Conservation (phyloP, 352 stramenopile genomes). For the Phytophthora crassamura region DNA sequence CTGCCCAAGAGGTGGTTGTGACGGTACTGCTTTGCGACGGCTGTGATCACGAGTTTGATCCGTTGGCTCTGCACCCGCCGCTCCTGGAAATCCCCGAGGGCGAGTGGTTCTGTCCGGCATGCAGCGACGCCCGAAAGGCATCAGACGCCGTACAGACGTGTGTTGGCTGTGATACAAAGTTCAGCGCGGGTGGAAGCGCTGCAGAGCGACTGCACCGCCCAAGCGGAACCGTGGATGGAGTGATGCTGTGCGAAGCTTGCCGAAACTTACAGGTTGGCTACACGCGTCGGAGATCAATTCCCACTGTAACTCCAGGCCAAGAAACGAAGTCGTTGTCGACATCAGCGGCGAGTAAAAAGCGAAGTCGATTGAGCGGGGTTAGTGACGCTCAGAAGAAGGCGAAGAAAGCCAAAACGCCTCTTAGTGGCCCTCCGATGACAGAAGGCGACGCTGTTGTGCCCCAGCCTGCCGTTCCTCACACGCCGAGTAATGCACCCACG, state of each 20-base stretch:
- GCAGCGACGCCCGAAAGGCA: constrained; percentile 19
- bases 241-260: constrained; percentile 45
- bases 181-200: constrained; percentile 20
- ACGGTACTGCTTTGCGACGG: constrained; percentile 74
- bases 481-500: constrained; percentile 19
- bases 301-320: constrained; percentile 4
- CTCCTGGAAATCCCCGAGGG: constrained; percentile 51
- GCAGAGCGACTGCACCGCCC: constrained; percentile 20
- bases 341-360: constrained; percentile 21
- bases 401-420: constrained; percentile 31
- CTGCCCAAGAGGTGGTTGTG: constrained; percentile 29
- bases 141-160: constrained; percentile 26
- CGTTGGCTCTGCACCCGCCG: constrained; percentile 52
- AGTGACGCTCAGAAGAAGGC: constrained; percentile 3
- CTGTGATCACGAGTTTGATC: constrained; percentile 73
- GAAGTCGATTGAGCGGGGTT: constrained; percentile 18
- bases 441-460: constrained; percentile 11
- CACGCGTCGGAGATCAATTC: constrained; percentile 22
- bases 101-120: constrained; percentile 58
- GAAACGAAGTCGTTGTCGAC: neutral
- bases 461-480: constrained; percentile 2
- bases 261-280: constrained; percentile 41
- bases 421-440: constrained; percentile 6
- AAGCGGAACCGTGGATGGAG: constrained; percentile 34
- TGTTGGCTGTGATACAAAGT: constrained; percentile 44